Evolutionary conservation across 495 filamentous ascomycete genomes (phyloP), one percentile per base, ranked within the genome.

Genomic region (Aspergillus sclerotioniger): DNA sequence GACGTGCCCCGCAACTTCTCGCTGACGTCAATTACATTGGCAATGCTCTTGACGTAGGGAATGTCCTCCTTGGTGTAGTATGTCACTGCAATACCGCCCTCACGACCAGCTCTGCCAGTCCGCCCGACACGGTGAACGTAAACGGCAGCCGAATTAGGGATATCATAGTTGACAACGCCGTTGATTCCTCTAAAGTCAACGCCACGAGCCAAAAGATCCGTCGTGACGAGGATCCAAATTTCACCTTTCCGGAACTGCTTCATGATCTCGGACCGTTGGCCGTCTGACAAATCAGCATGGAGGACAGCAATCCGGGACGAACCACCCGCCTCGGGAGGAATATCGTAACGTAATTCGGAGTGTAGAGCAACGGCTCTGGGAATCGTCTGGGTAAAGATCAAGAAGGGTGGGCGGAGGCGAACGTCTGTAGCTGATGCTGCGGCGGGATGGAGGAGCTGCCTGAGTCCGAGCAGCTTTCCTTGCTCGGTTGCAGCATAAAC

Each of bases 21-120:
- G 62, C 89, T 90, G 29, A 83, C 82, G 6, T 90, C 82, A 63
- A 98, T 96, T 8, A 97, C 89, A 65, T 96, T 96, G 37, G 92
- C 93, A 37, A 98, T 88, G 57, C 83, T 89, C 77, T 94, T 96
- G 16, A 98, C 82, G 62, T 91, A 90, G 2, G 88, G 86, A 20
- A 97, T 86, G 68, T 98, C 94, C 50, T 96, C 94, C 67, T 94
- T 90, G 0, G 94, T 98, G 64, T 96, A 98, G 57, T 93, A 87
- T 0, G 94, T 98, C 0, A 98, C 87, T 0, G 91, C 92, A n/a
- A 95, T 82, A 20, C 94, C 94, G 28, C 92, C 93, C 65, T 88
- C 84, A 50, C 91, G 82, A 3, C 94, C 93, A 1, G 92, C 93
- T 53, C 94, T 79, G 2, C 92, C 94, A 0, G 95, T 98, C 53